A percentile compares a stretch with the other conserved stretches of the same genome.
Evolutionary conservation across 2,329 filamentous ascomycete genomes (phyloP).

Genomic region (Leptographium flavum): DNA sequence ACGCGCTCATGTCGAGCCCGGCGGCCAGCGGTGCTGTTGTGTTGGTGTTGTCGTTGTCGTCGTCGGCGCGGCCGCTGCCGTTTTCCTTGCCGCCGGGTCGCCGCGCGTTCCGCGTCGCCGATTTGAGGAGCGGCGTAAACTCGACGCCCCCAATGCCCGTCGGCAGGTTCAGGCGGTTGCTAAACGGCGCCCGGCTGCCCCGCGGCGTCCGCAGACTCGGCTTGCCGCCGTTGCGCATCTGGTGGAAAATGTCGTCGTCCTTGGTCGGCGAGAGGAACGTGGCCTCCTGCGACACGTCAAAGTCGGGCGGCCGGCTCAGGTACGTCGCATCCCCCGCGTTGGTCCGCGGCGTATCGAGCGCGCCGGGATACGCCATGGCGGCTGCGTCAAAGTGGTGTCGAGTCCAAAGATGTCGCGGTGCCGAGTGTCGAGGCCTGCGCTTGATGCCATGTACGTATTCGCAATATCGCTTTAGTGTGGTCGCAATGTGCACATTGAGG

Average conservation of each 20-base stretch:
- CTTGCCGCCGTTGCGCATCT: constrained; percentile 53
- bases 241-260: constrained; percentile 61
- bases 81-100: constrained; percentile 47
- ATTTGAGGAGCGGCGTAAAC: constrained; percentile 90
- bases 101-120: constrained; percentile 54
- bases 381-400: too few relatives aligned
- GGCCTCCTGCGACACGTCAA: constrained; percentile 76
- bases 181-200: constrained; percentile 49
- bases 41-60: constrained; percentile 57
- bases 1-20: constrained; percentile 56
- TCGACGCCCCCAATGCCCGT: constrained; percentile 54
- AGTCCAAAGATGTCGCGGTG: too few relatives aligned
- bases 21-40: constrained; percentile 29
- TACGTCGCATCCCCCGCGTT: constrained; percentile 75
- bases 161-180: constrained; percentile 58
- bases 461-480: too few relatives aligned
- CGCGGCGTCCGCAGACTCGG: constrained; percentile 60
- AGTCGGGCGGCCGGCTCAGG: constrained; percentile 52
- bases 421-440: too few relatives aligned
- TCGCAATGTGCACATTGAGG: too few relatives aligned
- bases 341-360: constrained; percentile 75
- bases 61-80: constrained; percentile 46
- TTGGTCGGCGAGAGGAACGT: constrained; percentile 74
- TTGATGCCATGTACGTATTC: too few relatives aligned
- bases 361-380: constrained; percentile 51